Percentiles rank a stretch among this genome's conserved stretches.
Conservation (phyloP, 371 early-diverging fungal genomes). For the Haplosporangium sp. region DNA sequence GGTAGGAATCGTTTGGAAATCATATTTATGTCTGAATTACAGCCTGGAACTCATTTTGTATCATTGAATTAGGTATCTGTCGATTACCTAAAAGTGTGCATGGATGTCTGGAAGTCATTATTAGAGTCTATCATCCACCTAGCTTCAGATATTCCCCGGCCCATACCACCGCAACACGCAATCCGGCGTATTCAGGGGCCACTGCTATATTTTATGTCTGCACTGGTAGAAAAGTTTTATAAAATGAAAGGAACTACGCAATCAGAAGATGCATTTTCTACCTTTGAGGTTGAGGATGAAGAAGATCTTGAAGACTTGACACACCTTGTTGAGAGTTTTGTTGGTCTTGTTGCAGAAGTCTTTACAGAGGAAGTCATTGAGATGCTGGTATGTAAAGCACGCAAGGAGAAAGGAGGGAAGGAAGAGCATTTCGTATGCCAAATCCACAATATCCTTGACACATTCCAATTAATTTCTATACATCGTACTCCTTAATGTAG, state of each 20-base stretch:
- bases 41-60: not conserved
- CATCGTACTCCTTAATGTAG: conserved; percentile 10
- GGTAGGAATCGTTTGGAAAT: conserved; percentile 12
- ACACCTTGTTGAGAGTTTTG: conserved; percentile 47
- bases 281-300: conserved; percentile 51
- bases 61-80: conserved; percentile 34
- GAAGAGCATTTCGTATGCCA: not conserved
- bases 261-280: conserved; percentile 49
- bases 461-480: not conserved
- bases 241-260: conserved; percentile 49
- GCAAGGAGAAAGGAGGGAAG: not conserved
- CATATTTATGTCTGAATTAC: no score
- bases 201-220: conserved; percentile 38
- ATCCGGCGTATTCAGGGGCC: conserved; percentile 42
- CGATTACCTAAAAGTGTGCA: conserved; percentile 45
- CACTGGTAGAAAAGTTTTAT: conserved; percentile 50
- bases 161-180: conserved; percentile 31
- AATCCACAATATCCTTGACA: not conserved
- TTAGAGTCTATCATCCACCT: conserved; percentile 32
- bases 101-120: conserved; percentile 47
- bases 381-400: conserved; percentile 34
- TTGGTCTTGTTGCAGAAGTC: conserved; percentile 42
- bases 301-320: conserved; percentile 47
- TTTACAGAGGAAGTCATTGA: conserved; percentile 53
- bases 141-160: conserved; percentile 32